Base-by-base conservation (phyloP, 2,329 filamentous ascomycete species). In the Lecanosticta acicola region DNA sequence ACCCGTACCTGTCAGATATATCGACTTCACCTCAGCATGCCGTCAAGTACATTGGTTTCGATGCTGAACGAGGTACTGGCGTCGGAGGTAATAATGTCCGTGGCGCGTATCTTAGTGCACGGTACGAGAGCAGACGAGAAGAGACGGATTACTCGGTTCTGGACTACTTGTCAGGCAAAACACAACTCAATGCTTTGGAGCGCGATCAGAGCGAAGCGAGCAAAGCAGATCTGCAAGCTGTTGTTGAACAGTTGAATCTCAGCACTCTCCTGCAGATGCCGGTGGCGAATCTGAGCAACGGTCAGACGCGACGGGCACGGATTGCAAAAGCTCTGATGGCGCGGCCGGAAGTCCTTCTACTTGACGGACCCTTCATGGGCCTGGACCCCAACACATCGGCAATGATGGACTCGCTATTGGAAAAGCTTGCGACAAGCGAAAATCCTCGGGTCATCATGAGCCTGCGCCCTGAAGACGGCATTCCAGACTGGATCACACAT, bases 331-430 rank as follows among this genome's bases (percentile, higher is more conserved):
- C 90, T 0, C 69, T 98, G 41, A 73, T 97, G 48, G 81, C 75
- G 4, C 77, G 77, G 42, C 93, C 93, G 0, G 85, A 94, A 65
- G 76, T 95, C 9, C 63, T 98, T 50, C 73, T 97, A 42, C 73
- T 95, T 2, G 93, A 98, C 67, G 91, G 95, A 59, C 91, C 93
- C 1, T 96, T 96, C 62, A 94, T 96, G 86, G 91, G 93, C 0
- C 73, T 98, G 13, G 93, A 97, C 66, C 93, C 91, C 11, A 83
- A 83, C 4, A 94, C 89, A 0, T 78, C 87, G 10, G 74, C 77
- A 10, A 78, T 78, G 1, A 70, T 97, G 55, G 91, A 85, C 33
- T 74, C 76, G 0, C 72, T 97, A 38, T 71, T 96, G 17, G 71
- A 80, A 53, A 74, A 74, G 0, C 69, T 96, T 45, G 85, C 88